A percentile compares a stretch with the other conserved stretches of the same genome.
These are phyloP conservation scores for Blakeslea trispora DNA, from an alignment of 371 early-diverging fungal genomes.

Conservation along the genomic window DNA sequence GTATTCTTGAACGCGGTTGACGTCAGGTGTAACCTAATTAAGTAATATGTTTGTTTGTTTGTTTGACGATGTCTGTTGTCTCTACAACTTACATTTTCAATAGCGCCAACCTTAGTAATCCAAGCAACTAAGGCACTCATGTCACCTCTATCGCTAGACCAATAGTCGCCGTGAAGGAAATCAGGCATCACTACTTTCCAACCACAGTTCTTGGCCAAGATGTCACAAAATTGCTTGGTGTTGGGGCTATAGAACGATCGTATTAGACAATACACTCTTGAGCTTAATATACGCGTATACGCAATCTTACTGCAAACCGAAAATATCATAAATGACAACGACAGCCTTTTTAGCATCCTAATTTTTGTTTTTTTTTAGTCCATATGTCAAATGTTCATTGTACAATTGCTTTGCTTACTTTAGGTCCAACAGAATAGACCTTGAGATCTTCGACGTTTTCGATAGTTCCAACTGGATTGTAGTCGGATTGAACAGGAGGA, in stretches of 20 bases:
- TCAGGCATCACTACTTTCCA: slow-evolving; percentile 72
- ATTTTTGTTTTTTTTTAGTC: no score
- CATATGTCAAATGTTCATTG: not conserved
- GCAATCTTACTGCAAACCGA: slow-evolving; percentile 39
- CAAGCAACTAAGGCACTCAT: slow-evolving; percentile 34
- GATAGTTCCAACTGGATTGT: slow-evolving; percentile 55
- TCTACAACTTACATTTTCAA: slow-evolving; percentile 29
- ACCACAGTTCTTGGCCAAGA: slow-evolving; percentile 55
- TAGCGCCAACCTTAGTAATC: slow-evolving; percentile 37
- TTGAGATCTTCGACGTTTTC: slow-evolving; percentile 45
- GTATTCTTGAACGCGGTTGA: slow-evolving; percentile 38
- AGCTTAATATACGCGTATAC: not conserved
- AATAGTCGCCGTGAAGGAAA: slow-evolving; percentile 58
- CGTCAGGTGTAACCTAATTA: slow-evolving; percentile 31
- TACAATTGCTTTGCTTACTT: slow-evolving; percentile 12
- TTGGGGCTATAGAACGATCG: slow-evolving; percentile 30
- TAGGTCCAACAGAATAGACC: slow-evolving; percentile 42
- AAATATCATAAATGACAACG: slow-evolving; percentile 53
- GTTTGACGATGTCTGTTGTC: not conserved
- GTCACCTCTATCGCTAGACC: slow-evolving; percentile 25
- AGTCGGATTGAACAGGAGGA: slow-evolving; percentile 61
- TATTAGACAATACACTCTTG: not conserved
- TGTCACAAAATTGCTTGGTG: slow-evolving; percentile 66
- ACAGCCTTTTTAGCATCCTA: slow-evolving; percentile 48
- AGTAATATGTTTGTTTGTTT: not conserved